These are phyloP conservation scores for Testicularia cyperi DNA, from an alignment of 1,284 basidiomycete genomes.

Conservation along the genomic window DNA sequence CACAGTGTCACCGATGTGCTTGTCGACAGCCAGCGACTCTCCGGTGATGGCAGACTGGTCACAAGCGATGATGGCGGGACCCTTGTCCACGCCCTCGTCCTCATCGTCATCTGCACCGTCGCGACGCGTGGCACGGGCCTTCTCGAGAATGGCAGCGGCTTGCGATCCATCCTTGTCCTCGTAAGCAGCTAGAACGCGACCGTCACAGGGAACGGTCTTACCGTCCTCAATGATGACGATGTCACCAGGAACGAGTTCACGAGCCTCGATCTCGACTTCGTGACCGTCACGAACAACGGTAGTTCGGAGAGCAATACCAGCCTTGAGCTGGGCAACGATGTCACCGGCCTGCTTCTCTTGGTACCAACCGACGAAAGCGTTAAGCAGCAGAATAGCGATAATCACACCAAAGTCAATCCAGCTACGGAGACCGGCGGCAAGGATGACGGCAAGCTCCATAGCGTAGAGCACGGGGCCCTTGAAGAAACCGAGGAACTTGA, in stretches of 20 bases:
- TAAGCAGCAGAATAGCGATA: slow-evolving; percentile 61
- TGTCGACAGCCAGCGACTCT: slow-evolving; percentile 66
- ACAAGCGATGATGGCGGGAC: slow-evolving; percentile 64
- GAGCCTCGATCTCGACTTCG: slow-evolving; percentile 65
- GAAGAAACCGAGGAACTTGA: slow-evolving; percentile 64
- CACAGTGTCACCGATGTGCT: slow-evolving; percentile 65
- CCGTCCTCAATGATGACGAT: slow-evolving; percentile 64
- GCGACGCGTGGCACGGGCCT: slow-evolving; percentile 52
- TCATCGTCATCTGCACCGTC: slow-evolving; percentile 60
- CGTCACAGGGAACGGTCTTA: slow-evolving; percentile 65
- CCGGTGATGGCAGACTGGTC: slow-evolving; percentile 67
- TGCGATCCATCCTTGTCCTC: slow-evolving; percentile 59
- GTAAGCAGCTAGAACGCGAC: slow-evolving; percentile 64
- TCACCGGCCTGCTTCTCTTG: slow-evolving; percentile 66
- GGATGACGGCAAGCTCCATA: slow-evolving; percentile 61
- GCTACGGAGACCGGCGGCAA: slow-evolving; percentile 62
- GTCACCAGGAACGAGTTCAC: slow-evolving; percentile 67
- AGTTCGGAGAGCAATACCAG: slow-evolving; percentile 65
- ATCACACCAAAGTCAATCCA: slow-evolving; percentile 67
- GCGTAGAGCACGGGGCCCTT: slow-evolving; percentile 61
- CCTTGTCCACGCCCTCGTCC: slow-evolving; percentile 62
- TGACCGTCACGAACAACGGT: slow-evolving; percentile 63
- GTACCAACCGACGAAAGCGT: slow-evolving; percentile 67
- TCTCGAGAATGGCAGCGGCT: slow-evolving; percentile 56
- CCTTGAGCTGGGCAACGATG: slow-evolving; percentile 66